Percentiles rank a stretch among this genome's conserved stretches.
phyloP scores from a whole-genome alignment of 352 stramenopile genomes.

The Peronospora destructor region DNA sequence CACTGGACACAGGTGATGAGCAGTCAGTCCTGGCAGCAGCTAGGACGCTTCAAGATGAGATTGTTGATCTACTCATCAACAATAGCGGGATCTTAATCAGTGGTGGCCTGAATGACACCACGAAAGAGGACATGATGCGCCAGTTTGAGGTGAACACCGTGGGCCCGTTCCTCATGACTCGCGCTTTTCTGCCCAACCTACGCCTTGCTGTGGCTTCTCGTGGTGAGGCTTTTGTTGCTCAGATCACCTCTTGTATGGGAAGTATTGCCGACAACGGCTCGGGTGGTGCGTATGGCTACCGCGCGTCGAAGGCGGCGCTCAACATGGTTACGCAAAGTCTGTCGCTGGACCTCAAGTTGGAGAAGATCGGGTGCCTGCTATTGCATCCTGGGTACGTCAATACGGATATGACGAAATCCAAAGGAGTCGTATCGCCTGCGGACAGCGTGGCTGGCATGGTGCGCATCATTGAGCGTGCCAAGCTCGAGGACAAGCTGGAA shows the following conservation, averaged over 20 bases:
- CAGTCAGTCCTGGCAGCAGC: constrained; percentile 33
- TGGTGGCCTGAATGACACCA: constrained; percentile 30
- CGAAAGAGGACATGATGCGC: constrained; percentile 39
- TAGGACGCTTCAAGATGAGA: constrained; percentile 30
- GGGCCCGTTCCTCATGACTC: constrained; percentile 54
- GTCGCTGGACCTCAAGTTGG: constrained; percentile 33
- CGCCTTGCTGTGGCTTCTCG: constrained; percentile 23
- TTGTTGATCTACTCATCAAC: constrained; percentile 59
- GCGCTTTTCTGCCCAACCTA: constrained; percentile 43
- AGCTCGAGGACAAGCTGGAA: constrained; percentile 37
- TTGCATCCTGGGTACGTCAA: constrained; percentile 58
- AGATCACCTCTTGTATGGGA: constrained; percentile 51
- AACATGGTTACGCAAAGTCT: constrained; percentile 70
- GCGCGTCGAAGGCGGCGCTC: constrained; percentile 67
- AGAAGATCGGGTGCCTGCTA: constrained; percentile 50
- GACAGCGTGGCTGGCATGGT: constrained; percentile 38
- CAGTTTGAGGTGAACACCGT: constrained; percentile 66
- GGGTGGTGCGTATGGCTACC: constrained; percentile 55
- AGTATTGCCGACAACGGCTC: constrained; percentile 27
- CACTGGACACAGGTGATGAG: constrained; percentile 31
- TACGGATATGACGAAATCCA: constrained; percentile 45
- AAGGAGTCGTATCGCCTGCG: constrained; percentile 26
- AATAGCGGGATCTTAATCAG: constrained; percentile 46
- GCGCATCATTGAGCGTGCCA: constrained; percentile 32
- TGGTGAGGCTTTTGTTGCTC: constrained; percentile 35